Percentiles rank a stretch among this genome's conserved stretches.
phyloP scores from a whole-genome alignment of 192 early-diverging fungal species.

The Phycomyces nitens region DNA sequence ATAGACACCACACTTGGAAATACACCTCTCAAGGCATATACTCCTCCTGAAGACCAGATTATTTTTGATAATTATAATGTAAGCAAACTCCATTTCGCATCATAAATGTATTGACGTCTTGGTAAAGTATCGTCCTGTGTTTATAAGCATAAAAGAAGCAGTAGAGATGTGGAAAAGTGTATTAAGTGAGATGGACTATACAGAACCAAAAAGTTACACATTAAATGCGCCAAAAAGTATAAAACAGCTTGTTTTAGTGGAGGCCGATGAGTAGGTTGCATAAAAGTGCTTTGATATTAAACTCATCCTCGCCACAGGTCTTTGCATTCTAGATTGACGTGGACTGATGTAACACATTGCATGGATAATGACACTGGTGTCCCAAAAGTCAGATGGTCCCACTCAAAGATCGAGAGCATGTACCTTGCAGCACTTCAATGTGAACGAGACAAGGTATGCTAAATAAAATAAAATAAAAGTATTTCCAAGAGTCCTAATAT shows the following conservation, averaged over 20 bases:
- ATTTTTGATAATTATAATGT: no score
- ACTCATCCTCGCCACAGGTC: not conserved
- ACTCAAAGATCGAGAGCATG: not conserved
- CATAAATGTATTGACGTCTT: no score
- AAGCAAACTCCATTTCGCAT: no score
- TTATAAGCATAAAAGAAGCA: not conserved
- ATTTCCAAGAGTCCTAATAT: no score
- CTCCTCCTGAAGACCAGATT: no score
- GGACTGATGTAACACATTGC: not conserved
- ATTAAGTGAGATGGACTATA: not conserved
- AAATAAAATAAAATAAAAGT: no score
- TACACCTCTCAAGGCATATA: no score
- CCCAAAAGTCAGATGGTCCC: slow-evolving; percentile 8
- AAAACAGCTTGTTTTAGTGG: not conserved
- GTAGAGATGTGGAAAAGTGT: not conserved
- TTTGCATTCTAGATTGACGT: not conserved
- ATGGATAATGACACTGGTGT: slow-evolving; percentile 13
- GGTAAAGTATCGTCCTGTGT: not conserved
- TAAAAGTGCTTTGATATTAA: not conserved
- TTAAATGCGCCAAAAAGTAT: slow-evolving; percentile 2
- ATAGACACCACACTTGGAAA: no score
- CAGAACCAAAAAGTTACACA: not conserved
- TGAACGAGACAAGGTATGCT: not conserved
- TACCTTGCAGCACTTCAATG: slow-evolving; percentile 2
- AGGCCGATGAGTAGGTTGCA: slow-evolving; percentile 1